Evolutionary conservation across 106 monocot species (phyloP).

Genomic region (Phalaenopsis aphrodite): DNA sequence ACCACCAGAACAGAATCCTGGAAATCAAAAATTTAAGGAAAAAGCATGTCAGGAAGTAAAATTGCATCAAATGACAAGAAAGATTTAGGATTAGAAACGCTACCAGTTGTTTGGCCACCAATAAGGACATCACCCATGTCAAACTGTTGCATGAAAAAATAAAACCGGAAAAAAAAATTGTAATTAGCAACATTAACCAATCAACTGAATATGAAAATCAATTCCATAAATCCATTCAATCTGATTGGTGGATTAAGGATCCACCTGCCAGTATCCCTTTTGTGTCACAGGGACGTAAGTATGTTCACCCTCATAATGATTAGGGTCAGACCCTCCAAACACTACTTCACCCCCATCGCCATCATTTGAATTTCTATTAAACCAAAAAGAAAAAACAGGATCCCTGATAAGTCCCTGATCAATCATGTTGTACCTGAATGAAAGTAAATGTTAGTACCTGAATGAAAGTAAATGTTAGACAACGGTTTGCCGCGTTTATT

Average conservation of each 20-base stretch:
- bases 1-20: slow-evolving; percentile 54
- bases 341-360: slow-evolving; percentile 85
- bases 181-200: not conserved
- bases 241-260: slow-evolving; percentile 13
- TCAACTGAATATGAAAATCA: not conserved
- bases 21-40: not conserved
- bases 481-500: not conserved
- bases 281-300: slow-evolving; percentile 87
- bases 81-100: not conserved
- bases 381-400: slow-evolving; percentile 96
- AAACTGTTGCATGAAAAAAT: slow-evolving; percentile 31
- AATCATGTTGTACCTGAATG: slow-evolving; percentile 68
- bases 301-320: slow-evolving; percentile 76
- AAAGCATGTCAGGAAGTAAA: slow-evolving; percentile 17
- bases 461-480: not conserved
- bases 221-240: slow-evolving; percentile 5
- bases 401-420: slow-evolving; percentile 73
- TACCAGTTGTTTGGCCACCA: slow-evolving; percentile 45
- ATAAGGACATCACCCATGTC: slow-evolving; percentile 58
- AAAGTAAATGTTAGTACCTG: slow-evolving; percentile 33
- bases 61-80: slow-evolving; percentile 13
- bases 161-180: not conserved
- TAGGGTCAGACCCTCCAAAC: slow-evolving; percentile 85
- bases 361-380: slow-evolving; percentile 74
- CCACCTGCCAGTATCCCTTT: slow-evolving; percentile 98